Percentiles rank a stretch among this genome's conserved stretches.
Conservation (phyloP, 805 yeast species). For the Ogataea populi-albae region DNA sequence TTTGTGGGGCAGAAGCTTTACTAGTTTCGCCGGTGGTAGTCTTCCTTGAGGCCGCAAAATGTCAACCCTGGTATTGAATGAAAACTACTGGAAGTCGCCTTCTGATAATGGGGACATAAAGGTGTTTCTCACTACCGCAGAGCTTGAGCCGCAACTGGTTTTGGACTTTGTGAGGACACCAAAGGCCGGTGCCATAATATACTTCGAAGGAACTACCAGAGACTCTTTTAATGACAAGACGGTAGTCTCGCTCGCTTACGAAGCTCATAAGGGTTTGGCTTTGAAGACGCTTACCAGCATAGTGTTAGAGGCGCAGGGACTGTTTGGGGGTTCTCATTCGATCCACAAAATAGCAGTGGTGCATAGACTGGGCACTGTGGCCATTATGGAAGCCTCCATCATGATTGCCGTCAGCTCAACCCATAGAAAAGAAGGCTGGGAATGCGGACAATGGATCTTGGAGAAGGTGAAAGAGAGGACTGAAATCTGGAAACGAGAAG, state of each 20-base stretch:
- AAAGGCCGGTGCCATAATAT: conserved; percentile 46
- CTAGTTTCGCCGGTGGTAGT: too few relatives aligned
- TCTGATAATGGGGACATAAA: too few relatives aligned
- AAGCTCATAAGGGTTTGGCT: conserved; percentile 44
- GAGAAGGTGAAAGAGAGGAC: conserved; percentile 42
- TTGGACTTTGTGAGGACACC: conserved; percentile 41
- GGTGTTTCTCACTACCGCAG: conserved; percentile 26
- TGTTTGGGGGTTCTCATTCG: conserved; percentile 22
- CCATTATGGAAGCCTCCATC: conserved; percentile 45
- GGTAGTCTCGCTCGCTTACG: conserved; percentile 43
- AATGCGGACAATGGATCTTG: conserved; percentile 41
- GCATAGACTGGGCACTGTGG: conserved; percentile 48
- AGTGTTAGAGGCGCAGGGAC: conserved; percentile 31
- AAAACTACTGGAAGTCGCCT: too few relatives aligned
- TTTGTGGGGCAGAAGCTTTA: too few relatives aligned
- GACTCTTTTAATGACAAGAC: conserved; percentile 40
- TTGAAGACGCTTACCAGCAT: conserved; percentile 35
- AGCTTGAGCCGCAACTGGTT: conserved; percentile 20
- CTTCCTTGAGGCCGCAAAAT: too few relatives aligned
- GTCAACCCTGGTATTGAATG: too few relatives aligned
- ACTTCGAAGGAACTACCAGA: conserved; percentile 51
- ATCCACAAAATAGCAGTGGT: conserved; percentile 39
- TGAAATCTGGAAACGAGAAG: conserved; percentile 53
- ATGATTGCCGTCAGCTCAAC: conserved; percentile 42
- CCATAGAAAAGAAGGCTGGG: conserved; percentile 49